Base-by-base conservation (phyloP, 495 filamentous ascomycete species). In the Ramalina intermedia region DNA sequence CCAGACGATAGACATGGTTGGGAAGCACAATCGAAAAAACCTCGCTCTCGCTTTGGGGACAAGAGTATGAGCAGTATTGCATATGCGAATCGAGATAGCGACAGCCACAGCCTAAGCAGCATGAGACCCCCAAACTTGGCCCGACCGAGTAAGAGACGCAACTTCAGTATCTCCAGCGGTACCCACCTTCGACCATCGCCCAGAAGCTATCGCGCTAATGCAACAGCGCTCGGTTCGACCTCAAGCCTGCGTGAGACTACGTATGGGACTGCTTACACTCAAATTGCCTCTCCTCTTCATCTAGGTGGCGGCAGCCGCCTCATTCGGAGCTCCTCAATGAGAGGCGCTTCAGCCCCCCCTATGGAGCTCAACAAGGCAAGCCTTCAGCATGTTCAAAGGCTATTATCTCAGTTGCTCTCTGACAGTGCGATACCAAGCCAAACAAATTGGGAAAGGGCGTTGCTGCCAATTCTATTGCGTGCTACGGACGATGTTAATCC, bases 401-500 rank as follows among this genome's bases (percentile, higher is more conserved):
- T 99, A 16, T 70, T 96, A 17, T 77, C 74, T 11, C 93, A 99
- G 61, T 68, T 96, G 16, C 64, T 99, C 12, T 65, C 78, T 46
- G 90, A 95, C 66, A 71, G 75, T 0, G 66, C 72, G n/a, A 74
- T 96, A 14, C 76, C 82, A 37, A 79, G 85, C 55, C 67, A 75
- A 1, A 65, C 73, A 2, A 78, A 79, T 40, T 99, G 93, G 93
- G 90, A 96, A 55, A 87, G 79, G 47, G 86, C 93, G 0, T 71
- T 99, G 17, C 74, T 96, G 43, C 93, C 93, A 12, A 93, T 96
- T 45, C 69, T 99, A 2, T 69, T 96, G 16, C 84, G 88, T 53
- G 89, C 87, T 51, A 90, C 90, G 0, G 88, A 94, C 55, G 91
- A 95, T 57, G 87, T 99, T 17, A 85, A 94, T 55, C 93, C 93